A percentile compares a stretch with the other conserved stretches of the same genome.
Evolutionary conservation across 441 rosid genomes (phyloP).

Genomic region (Daphne laureola): DNA sequence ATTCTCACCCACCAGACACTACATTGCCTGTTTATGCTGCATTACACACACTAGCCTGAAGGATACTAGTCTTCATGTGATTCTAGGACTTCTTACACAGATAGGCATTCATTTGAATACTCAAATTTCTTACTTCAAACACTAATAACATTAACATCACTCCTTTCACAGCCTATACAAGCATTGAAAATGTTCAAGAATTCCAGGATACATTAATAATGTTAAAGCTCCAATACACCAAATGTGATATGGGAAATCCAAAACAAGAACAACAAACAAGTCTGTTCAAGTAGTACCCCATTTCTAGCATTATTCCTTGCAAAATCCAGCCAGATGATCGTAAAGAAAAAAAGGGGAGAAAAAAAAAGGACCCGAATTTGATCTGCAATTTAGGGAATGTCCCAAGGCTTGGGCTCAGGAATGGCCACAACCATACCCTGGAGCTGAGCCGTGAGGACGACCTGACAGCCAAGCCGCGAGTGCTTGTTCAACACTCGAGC

Average conservation of each 20-base stretch:
- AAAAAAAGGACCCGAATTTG: slow-evolving; percentile 1
- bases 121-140: too few relatives aligned
- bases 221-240: slow-evolving; percentile 14
- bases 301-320: slow-evolving; percentile 18
- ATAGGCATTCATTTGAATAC: too few relatives aligned
- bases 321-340: not conserved
- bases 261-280: slow-evolving; percentile 15
- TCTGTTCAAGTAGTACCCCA: slow-evolving; percentile 10
- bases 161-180: too few relatives aligned
- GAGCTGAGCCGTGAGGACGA: slow-evolving; percentile 60
- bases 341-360: slow-evolving; percentile 8
- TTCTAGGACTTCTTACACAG: too few relatives aligned
- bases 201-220: slow-evolving; percentile 5
- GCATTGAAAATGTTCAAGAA: too few relatives aligned
- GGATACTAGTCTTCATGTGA: too few relatives aligned
- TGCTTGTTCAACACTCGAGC: slow-evolving; percentile 82
- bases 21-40: too few relatives aligned
- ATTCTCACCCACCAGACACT: too few relatives aligned
- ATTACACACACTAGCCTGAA: too few relatives aligned
- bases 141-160: too few relatives aligned
- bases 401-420: slow-evolving; percentile 97
- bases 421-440: slow-evolving; percentile 97
- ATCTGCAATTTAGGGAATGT: slow-evolving; percentile 49
- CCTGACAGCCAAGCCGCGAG: slow-evolving; percentile 84
- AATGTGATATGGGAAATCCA: slow-evolving; percentile 11